phyloP scores from a whole-genome alignment of 2,329 filamentous ascomycete genomes.

The Paramyrothecium sp. region DNA sequence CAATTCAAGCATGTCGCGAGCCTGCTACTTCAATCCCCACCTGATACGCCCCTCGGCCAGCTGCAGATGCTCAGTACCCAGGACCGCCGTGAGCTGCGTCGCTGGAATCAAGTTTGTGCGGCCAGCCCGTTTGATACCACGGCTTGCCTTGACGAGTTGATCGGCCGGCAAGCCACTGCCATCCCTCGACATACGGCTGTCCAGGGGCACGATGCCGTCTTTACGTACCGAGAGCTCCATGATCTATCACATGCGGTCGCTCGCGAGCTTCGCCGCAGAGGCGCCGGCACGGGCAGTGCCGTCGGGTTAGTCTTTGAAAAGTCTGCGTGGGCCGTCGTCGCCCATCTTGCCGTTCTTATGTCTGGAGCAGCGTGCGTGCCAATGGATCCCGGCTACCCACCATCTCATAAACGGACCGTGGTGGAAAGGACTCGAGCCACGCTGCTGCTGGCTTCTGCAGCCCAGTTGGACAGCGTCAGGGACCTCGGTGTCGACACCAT shows the following conservation, averaged over 20 bases:
- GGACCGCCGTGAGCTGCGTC: background rate
- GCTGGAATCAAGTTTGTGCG: background rate
- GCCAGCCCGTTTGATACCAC: background rate
- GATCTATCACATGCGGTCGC: background rate
- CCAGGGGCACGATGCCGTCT: background rate
- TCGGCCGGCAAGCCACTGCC: background rate
- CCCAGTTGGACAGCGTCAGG: background rate
- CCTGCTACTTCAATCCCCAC: background rate
- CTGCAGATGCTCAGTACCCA: background rate
- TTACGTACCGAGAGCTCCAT: background rate
- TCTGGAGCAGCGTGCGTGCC: background rate
- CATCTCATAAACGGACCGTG: background rate
- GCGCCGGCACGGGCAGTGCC: background rate
- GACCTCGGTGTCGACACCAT: background rate
- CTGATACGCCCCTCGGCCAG: background rate
- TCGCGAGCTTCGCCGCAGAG: background rate
- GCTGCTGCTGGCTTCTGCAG: background rate
- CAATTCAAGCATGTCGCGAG: background rate
- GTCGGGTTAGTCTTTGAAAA: constrained; percentile 4
- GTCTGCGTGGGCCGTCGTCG: constrained; percentile 3
- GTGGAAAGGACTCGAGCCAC: background rate
- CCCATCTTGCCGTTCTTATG: constrained; percentile 2
- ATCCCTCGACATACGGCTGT: background rate
- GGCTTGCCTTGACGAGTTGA: background rate
- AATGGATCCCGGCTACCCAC: constrained; percentile 3